Conservation (phyloP, 257 asterid genomes). For the Cinchona pubescens region DNA sequence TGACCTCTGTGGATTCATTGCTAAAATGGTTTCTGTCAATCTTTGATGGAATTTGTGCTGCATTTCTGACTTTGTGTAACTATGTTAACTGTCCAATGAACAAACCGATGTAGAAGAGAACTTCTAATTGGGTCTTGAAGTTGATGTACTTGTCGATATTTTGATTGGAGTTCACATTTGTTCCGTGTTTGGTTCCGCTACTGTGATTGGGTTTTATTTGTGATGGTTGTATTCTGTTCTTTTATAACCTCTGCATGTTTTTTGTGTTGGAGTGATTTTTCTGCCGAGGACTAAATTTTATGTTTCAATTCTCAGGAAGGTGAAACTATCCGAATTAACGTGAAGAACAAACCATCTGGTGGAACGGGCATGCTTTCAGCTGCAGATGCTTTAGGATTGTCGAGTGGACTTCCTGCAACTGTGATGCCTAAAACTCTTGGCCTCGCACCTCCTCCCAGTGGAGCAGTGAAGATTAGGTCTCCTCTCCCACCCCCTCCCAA, state of each 20-base stretch:
- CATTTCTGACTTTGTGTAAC: neutral
- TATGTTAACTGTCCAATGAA: neutral
- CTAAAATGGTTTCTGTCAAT: neutral
- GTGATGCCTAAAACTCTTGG: constrained; percentile 56
- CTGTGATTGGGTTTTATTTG: neutral
- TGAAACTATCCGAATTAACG: constrained; percentile 88
- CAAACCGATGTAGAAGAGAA: neutral
- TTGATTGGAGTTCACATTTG: neutral
- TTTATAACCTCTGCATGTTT: neutral
- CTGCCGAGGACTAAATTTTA: neutral
- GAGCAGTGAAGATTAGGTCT: constrained; percentile 62
- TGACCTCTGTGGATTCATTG: neutral
- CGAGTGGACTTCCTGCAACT: constrained; percentile 48
- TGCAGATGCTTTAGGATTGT: constrained; percentile 64
- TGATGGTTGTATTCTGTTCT: neutral
- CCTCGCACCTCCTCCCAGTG: constrained; percentile 87
- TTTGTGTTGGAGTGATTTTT: constrained; percentile 5
- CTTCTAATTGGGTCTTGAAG: neutral
- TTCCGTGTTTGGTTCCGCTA: neutral
- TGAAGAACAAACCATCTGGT: constrained; percentile 72
- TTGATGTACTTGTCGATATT: neutral
- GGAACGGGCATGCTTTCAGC: constrained; percentile 94
- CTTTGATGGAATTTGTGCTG: neutral
- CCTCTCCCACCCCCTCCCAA: constrained; percentile 96
- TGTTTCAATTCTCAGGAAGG: constrained; percentile 66